phyloP scores from a whole-genome alignment of 2,329 filamentous ascomycete genomes.

The Metarhizium brunneum region DNA sequence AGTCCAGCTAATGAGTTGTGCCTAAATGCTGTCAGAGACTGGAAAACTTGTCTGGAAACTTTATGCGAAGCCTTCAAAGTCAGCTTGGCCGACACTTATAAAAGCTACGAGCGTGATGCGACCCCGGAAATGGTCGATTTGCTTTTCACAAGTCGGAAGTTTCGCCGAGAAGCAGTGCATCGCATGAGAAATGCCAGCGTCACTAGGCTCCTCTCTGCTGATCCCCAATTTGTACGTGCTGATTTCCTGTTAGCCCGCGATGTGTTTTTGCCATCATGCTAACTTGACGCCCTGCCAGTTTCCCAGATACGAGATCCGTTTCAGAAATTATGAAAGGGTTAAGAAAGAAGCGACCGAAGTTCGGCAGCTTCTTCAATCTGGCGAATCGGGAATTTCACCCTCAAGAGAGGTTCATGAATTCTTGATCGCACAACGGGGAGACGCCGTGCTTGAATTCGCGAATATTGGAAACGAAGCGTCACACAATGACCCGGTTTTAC shows the following conservation, averaged over 20 bases:
- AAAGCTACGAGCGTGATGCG: constrained; percentile 33
- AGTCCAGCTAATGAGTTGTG: constrained; percentile 20
- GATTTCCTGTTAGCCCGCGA: not conserved
- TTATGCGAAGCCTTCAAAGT: constrained; percentile 30
- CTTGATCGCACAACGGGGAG: constrained; percentile 34
- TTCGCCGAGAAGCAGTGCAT: constrained; percentile 32
- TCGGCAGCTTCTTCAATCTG: constrained; percentile 29
- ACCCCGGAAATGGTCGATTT: constrained; percentile 32
- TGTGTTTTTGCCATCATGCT: not conserved
- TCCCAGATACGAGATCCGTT: constrained; percentile 36
- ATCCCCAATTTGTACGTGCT: constrained; percentile 30
- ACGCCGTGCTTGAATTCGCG: constrained; percentile 42
- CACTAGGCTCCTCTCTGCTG: constrained; percentile 31
- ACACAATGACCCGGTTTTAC: constrained; percentile 27
- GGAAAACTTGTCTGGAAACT: constrained; percentile 32
- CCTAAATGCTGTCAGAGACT: constrained; percentile 32
- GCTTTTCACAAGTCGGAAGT: constrained; percentile 31
- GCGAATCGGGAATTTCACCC: constrained; percentile 30
- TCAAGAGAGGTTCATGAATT: constrained; percentile 31
- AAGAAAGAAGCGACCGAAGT: constrained; percentile 31
- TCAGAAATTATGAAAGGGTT: constrained; percentile 36
- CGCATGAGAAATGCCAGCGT: constrained; percentile 38
- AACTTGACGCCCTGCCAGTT: constrained; percentile 18
- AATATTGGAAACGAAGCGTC: constrained; percentile 26
- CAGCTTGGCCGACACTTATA: constrained; percentile 36